Evolutionary conservation across 2,329 filamentous ascomycete genomes (phyloP).

Genomic region (Fusarium sp.): DNA sequence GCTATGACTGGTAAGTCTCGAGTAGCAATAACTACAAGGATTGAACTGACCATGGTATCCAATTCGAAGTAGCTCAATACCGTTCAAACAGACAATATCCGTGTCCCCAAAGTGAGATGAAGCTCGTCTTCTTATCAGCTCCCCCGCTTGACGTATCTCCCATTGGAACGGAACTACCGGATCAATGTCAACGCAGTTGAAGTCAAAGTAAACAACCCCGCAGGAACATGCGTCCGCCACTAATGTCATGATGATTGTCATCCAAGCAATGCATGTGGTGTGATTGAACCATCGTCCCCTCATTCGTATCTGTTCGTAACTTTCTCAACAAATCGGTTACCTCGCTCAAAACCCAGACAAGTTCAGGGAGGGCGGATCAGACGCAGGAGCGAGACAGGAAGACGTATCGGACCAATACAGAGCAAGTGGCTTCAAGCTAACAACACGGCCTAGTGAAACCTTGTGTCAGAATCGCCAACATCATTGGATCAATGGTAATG

Average conservation of each 20-base stretch:
- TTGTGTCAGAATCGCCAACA: background rate
- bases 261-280: constrained; percentile 1
- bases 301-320: background rate
- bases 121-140: background rate
- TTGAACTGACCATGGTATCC: background rate
- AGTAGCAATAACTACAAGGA: accelerated
- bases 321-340: background rate
- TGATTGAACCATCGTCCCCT: background rate
- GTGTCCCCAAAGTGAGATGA: background rate
- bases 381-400: background rate
- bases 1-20: background rate
- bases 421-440: background rate
- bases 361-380: background rate
- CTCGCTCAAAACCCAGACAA: background rate
- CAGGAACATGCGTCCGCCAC: constrained; percentile 8
- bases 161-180: constrained; percentile 3
- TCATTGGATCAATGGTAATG: constrained; percentile 5
- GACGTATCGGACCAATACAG: constrained; percentile 7
- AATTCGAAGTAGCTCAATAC: background rate
- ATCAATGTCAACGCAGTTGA: background rate
- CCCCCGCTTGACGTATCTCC: background rate
- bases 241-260: constrained; percentile 23
- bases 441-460: background rate
- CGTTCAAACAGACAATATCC: background rate
- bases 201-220: constrained; percentile 11